Evolutionary conservation across 306 rosid genomes (phyloP).

Genomic region (Vigna nakashimae): DNA sequence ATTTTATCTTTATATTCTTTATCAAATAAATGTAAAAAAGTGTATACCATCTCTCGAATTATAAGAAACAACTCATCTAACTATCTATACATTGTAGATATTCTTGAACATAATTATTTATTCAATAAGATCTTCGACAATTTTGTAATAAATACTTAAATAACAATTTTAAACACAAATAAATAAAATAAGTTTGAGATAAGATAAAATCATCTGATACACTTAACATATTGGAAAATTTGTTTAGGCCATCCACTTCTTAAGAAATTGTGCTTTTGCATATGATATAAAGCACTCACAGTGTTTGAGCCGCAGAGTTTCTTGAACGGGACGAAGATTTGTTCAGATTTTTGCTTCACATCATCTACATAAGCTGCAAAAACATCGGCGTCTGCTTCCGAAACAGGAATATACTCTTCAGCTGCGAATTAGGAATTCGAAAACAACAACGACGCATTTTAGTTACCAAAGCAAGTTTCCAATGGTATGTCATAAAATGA

Average conservation of each 20-base stretch:
- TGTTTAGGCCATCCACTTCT: background rate
- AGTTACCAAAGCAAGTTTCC: slow-evolving; percentile 9
- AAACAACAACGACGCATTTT: slow-evolving; percentile 35
- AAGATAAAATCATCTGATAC: background rate
- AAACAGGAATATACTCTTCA: slow-evolving; percentile 70
- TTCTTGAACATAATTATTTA: too few species aligned
- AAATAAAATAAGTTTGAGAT: too few species aligned
- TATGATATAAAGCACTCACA: slow-evolving; percentile 45
- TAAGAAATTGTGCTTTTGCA: background rate
- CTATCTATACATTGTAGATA: too few species aligned
- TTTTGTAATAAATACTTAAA: too few species aligned
- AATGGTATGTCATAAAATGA: background rate
- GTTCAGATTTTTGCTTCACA: slow-evolving; percentile 63
- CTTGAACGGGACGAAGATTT: slow-evolving; percentile 68
- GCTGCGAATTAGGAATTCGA: slow-evolving; percentile 51
- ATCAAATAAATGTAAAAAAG: too few species aligned
- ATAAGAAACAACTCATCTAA: too few species aligned
- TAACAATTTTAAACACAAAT: too few species aligned
- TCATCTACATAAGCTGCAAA: slow-evolving; percentile 70
- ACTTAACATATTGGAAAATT: too few species aligned
- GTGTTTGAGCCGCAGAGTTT: slow-evolving; percentile 59
- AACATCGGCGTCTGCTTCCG: slow-evolving; percentile 60
- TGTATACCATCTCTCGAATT: too few species aligned
- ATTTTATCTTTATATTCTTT: too few species aligned
- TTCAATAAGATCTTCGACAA: too few species aligned